Percentiles rank a stretch among this genome's conserved stretches.
phyloP scores from a whole-genome alignment of 1,284 basidiomycete species.

The Microbotryum silenes-acaulis region DNA sequence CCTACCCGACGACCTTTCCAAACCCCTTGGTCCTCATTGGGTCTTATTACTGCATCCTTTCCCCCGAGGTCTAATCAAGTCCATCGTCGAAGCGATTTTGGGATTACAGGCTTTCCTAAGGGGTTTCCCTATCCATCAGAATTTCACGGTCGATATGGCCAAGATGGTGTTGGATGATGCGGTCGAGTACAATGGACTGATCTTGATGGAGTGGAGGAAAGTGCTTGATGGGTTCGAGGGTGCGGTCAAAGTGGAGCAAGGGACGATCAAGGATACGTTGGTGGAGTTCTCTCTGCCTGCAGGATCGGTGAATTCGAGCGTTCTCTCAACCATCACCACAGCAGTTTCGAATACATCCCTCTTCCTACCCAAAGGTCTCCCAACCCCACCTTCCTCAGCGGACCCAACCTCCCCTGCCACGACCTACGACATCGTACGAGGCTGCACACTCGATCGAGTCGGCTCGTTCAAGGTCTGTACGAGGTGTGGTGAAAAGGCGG shows the following conservation, averaged over 20 bases:
- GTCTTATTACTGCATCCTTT: conserved; percentile 8
- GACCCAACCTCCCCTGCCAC: background rate
- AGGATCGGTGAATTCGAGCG: background rate
- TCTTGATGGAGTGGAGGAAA: background rate
- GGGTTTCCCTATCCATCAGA: background rate
- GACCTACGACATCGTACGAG: conserved; percentile 5
- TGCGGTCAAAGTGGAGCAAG: background rate
- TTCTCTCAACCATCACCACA: background rate
- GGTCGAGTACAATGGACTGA: conserved; percentile 1
- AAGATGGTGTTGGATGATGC: conserved; percentile 8
- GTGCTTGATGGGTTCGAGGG: background rate
- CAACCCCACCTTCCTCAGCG: background rate
- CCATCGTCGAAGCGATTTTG: background rate
- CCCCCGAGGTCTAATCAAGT: background rate
- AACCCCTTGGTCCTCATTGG: background rate
- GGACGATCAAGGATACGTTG: background rate
- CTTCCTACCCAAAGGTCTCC: background rate
- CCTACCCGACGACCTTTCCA: background rate
- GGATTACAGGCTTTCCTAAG: conserved; percentile 5
- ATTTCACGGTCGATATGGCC: conserved; percentile 10
- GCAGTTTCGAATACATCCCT: background rate
- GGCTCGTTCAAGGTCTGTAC: background rate
- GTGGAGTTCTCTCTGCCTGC: background rate
- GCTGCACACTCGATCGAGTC: background rate
- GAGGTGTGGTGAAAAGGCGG: conserved; percentile 3